Conservation (phyloP, 371 early-diverging fungal species). For the Mucor saturninus region DNA sequence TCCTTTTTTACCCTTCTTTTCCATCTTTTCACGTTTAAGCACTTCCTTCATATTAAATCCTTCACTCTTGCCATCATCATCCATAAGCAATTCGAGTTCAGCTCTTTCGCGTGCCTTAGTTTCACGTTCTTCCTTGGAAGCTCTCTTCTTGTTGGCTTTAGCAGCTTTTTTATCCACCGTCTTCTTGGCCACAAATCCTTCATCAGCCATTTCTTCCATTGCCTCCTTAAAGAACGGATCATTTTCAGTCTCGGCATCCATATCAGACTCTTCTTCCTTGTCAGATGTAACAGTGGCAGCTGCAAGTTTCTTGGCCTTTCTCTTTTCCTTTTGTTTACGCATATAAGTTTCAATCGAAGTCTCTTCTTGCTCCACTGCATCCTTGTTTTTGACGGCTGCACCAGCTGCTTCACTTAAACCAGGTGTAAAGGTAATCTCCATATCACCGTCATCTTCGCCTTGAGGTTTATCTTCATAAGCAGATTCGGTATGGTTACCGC, state of each 20-base stretch:
- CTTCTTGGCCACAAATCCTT: slow-evolving; percentile 36
- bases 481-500: slow-evolving; percentile 21
- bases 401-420: slow-evolving; percentile 82
- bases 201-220: slow-evolving; percentile 54
- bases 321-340: slow-evolving; percentile 85
- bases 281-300: slow-evolving; percentile 35
- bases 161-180: slow-evolving; percentile 45
- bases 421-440: slow-evolving; percentile 97
- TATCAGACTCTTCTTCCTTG: slow-evolving; percentile 35
- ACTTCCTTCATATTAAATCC: slow-evolving; percentile 90
- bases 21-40: slow-evolving; percentile 87
- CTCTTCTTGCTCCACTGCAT: slow-evolving; percentile 39
- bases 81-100: slow-evolving; percentile 86
- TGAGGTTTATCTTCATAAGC: slow-evolving; percentile 52
- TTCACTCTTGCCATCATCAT: slow-evolving; percentile 61
- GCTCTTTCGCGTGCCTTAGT: slow-evolving; percentile 69
- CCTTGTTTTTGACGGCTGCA: slow-evolving; percentile 58
- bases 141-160: slow-evolving; percentile 55
- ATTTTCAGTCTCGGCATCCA: slow-evolving; percentile 61
- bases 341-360: slow-evolving; percentile 80
- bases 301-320: slow-evolving; percentile 64
- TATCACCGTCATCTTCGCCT: slow-evolving; percentile 70
- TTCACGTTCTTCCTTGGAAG: slow-evolving; percentile 63
- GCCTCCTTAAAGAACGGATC: slow-evolving; percentile 77
- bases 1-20: slow-evolving; percentile 67